Conservation (phyloP, 352 stramenopile species). For the Globisporangium heterothallicum region DNA sequence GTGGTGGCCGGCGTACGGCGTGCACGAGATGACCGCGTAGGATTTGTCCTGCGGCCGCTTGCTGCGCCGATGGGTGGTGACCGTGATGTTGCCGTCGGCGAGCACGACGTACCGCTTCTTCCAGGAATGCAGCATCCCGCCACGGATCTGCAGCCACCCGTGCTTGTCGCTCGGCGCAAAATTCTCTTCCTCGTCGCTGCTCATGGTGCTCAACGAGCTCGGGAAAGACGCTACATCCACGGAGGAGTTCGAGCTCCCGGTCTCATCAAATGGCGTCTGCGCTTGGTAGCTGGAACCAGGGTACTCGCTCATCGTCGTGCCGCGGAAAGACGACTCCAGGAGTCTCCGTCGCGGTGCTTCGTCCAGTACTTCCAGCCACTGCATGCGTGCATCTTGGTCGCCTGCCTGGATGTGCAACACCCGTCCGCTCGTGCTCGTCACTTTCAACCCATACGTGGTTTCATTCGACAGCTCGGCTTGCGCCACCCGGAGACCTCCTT, state of each 20-base stretch:
- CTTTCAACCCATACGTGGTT: slow-evolving; percentile 50
- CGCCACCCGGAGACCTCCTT: slow-evolving; percentile 48
- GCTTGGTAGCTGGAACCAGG: slow-evolving; percentile 4
- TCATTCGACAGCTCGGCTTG: slow-evolving; percentile 33
- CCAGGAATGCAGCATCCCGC: slow-evolving; percentile 31
- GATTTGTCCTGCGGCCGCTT: slow-evolving; percentile 30
- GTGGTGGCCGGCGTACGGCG: slow-evolving; percentile 29
- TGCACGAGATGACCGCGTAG: slow-evolving; percentile 43
- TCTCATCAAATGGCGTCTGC: slow-evolving; percentile 1
- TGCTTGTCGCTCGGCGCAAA: slow-evolving; percentile 21
- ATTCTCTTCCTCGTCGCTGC: slow-evolving; percentile 34
- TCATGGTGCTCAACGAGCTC: slow-evolving; percentile 37
- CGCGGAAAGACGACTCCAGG: slow-evolving; percentile 21
- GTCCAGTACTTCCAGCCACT: slow-evolving; percentile 56
- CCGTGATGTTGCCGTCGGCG: slow-evolving; percentile 33
- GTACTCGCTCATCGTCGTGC: slow-evolving; percentile 41
- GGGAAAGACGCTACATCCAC: slow-evolving; percentile 15
- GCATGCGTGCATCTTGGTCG: slow-evolving; percentile 30
- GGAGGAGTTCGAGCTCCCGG: slow-evolving; percentile 12
- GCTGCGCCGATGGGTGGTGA: slow-evolving; percentile 27
- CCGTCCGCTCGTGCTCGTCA: slow-evolving; percentile 59
- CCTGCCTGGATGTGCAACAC: slow-evolving; percentile 54
- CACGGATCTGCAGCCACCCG: slow-evolving; percentile 42
- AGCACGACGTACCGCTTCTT: slow-evolving; percentile 58
- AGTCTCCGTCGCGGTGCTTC: slow-evolving; percentile 32